Percentiles rank a stretch among this genome's conserved stretches.
Evolutionary conservation across 495 filamentous ascomycete species (phyloP).

Genomic region (Talaromyces proteolyticus): DNA sequence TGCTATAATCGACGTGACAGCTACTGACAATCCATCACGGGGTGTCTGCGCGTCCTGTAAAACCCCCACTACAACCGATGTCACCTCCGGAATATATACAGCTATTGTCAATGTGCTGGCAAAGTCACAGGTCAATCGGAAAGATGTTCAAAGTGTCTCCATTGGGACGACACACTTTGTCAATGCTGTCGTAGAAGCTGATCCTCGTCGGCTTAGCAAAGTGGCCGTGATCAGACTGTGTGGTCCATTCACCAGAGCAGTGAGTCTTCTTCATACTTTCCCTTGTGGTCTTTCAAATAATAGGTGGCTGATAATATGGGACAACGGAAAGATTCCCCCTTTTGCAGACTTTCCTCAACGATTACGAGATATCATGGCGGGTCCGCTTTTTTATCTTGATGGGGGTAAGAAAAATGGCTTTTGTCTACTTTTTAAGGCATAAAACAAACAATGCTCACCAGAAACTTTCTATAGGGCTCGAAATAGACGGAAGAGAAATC

Average conservation of each 20-base stretch:
- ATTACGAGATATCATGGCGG: constrained; percentile 26
- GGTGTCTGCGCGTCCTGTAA: constrained; percentile 50
- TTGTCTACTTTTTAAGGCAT: background rate
- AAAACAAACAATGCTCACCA: background rate
- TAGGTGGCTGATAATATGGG: background rate
- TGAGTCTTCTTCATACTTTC: background rate
- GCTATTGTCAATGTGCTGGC: constrained; percentile 42
- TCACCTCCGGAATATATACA: constrained; percentile 46
- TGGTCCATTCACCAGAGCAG: constrained; percentile 41
- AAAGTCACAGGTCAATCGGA: constrained; percentile 26
- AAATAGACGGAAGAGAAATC: constrained; percentile 34
- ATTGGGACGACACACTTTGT: constrained; percentile 62
- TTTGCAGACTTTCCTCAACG: constrained; percentile 38
- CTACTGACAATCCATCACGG: constrained; percentile 23
- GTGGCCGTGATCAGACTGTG: constrained; percentile 52
- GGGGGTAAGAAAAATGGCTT: constrained; percentile 14
- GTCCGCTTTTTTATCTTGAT: constrained; percentile 29
- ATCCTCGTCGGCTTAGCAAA: constrained; percentile 40
- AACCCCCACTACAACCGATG: constrained; percentile 51
- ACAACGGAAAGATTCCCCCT: constrained; percentile 37
- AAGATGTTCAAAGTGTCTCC: constrained; percentile 46
- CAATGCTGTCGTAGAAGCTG: constrained; percentile 55
- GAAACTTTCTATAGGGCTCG: constrained; percentile 16
- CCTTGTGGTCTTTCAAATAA: background rate
- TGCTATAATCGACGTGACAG: constrained; percentile 47